phyloP scores from a whole-genome alignment of 2,329 filamentous ascomycete species.

The Aspergillaceae sp. region DNA sequence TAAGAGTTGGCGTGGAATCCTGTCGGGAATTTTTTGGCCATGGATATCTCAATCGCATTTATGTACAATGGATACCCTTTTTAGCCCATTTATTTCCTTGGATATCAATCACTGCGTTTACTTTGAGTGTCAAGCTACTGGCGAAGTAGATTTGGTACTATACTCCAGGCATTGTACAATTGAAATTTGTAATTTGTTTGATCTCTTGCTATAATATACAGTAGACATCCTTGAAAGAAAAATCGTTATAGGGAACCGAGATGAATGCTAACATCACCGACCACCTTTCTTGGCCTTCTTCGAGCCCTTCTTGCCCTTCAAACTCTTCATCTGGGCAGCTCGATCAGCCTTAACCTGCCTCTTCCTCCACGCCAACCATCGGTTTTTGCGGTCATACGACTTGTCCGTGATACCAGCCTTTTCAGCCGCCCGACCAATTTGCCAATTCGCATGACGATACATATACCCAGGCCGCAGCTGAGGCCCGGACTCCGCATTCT shows the following conservation, averaged over 20 bases:
- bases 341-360: conserved; percentile 42
- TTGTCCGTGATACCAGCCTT: conserved; percentile 49
- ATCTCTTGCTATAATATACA: conserved; percentile 28
- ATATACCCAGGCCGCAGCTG: conserved; percentile 51
- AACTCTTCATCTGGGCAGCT: conserved; percentile 46
- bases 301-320: conserved; percentile 39
- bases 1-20: not conserved
- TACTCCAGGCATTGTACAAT: not conserved
- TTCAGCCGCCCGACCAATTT: conserved; percentile 57
- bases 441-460: conserved; percentile 58
- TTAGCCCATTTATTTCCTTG: not conserved
- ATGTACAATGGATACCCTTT: not conserved
- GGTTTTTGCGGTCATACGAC: conserved; percentile 49
- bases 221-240: conserved; percentile 14
- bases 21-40: not conserved
- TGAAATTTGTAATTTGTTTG: not conserved
- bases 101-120: not conserved
- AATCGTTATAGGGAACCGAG: conserved; percentile 18
- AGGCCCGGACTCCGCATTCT: conserved; percentile 19
- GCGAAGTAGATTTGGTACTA: not conserved
- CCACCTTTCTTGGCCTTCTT: conserved; percentile 29
- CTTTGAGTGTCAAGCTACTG: too few species aligned
- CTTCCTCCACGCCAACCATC: conserved; percentile 60
- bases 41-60: not conserved
- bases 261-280: conserved; percentile 11